A percentile compares a stretch with the other conserved stretches of the same genome.
Evolutionary conservation across 2,329 filamentous ascomycete genomes (phyloP).

Genomic region (Periconia digitata): DNA sequence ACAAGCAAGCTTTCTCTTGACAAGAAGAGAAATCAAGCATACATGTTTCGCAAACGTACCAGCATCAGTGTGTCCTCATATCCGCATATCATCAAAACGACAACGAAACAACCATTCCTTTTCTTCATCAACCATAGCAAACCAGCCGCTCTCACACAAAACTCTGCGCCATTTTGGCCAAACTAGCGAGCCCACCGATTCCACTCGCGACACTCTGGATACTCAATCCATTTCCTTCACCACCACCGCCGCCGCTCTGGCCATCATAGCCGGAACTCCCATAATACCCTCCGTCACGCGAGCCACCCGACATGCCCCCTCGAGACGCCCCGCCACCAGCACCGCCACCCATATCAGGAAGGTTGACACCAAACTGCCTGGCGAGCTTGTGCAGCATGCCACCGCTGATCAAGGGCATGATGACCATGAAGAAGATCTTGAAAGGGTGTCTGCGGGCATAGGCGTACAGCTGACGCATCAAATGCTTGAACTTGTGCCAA

Average conservation of each 20-base stretch:
- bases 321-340: neutral
- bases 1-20: too few species aligned
- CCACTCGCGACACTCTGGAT: slow-evolving; percentile 41
- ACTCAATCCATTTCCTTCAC: slow-evolving; percentile 25
- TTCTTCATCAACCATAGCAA: too few species aligned
- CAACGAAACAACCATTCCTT: too few species aligned
- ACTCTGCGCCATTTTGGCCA: slow-evolving; percentile 55
- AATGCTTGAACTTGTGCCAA: slow-evolving; percentile 72
- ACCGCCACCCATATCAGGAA: slow-evolving; percentile 58
- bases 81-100: too few species aligned
- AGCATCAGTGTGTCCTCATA: too few species aligned
- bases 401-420: slow-evolving; percentile 84
- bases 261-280: slow-evolving; percentile 48
- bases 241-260: slow-evolving; percentile 33
- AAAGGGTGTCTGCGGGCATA: slow-evolving; percentile 82
- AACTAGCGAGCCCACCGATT: slow-evolving; percentile 49
- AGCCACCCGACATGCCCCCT: slow-evolving; percentile 19
- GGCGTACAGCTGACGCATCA: slow-evolving; percentile 77
- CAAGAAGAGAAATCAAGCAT: too few species aligned
- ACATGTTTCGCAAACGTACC: too few species aligned
- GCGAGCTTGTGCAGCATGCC: slow-evolving; percentile 79
- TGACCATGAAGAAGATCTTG: slow-evolving; percentile 86
- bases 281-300: slow-evolving; percentile 46
- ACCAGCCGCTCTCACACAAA: too few species aligned
- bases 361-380: slow-evolving; percentile 73